phyloP scores from a whole-genome alignment of 495 filamentous ascomycete genomes.

The Penicillium salamii region DNA sequence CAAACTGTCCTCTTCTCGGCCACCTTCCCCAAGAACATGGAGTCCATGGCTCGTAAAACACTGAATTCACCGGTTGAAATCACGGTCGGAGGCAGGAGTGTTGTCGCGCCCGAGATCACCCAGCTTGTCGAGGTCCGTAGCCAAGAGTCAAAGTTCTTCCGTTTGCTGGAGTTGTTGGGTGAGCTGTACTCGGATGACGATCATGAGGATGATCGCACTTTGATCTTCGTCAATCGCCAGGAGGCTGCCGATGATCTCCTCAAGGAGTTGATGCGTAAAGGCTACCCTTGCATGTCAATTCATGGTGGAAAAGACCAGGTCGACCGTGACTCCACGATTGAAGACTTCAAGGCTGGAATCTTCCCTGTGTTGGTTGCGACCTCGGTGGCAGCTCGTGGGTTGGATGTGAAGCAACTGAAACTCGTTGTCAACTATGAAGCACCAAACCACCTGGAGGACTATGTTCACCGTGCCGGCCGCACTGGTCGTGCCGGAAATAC shows the following conservation, averaged over 20 bases:
- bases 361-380: constrained; percentile 91
- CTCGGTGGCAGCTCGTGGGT: constrained; percentile 89
- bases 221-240: constrained; percentile 95
- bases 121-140: constrained; percentile 88
- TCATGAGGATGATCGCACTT: constrained; percentile 80
- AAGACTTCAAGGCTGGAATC: constrained; percentile 90
- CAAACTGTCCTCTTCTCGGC: constrained; percentile 96
- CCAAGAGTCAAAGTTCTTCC: constrained; percentile 80
- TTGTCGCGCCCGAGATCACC: constrained; percentile 91
- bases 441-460: constrained; percentile 96
- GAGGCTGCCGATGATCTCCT: constrained; percentile 87
- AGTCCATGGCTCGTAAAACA: constrained; percentile 82
- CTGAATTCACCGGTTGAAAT: constrained; percentile 88
- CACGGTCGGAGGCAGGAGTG: constrained; percentile 83
- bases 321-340: constrained; percentile 90
- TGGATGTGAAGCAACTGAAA: constrained; percentile 96
- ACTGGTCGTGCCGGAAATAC: constrained; percentile 94
- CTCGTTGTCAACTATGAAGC: constrained; percentile 96
- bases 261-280: constrained; percentile 77
- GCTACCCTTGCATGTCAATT: constrained; percentile 93
- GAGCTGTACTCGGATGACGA: constrained; percentile 74
- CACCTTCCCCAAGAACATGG: constrained; percentile 93
- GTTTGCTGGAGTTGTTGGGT: constrained; percentile 81
- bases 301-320: constrained; percentile 96
- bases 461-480: constrained; percentile 92